Conservation (phyloP, 2,329 filamentous ascomycete species). For the Proliferodiscus dingleyae region DNA sequence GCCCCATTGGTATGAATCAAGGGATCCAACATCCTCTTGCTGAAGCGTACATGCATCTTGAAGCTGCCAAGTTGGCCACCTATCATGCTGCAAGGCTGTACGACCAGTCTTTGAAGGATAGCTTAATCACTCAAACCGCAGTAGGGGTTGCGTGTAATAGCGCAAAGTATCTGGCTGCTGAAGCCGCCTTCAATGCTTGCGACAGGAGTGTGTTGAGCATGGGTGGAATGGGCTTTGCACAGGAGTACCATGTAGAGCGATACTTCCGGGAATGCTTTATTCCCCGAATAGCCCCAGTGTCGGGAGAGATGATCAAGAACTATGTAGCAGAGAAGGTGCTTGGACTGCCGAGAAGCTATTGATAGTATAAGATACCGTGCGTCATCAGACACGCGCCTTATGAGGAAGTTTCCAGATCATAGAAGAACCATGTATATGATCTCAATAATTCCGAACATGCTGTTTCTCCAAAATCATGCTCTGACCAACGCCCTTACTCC, state of each 20-base stretch:
- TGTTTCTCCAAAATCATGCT: too few relatives aligned
- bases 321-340: conserved; percentile 66
- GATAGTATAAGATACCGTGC: conserved; percentile 1
- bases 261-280: conserved; percentile 62
- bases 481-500: too few relatives aligned
- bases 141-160: conserved; percentile 63
- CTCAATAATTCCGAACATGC: not conserved
- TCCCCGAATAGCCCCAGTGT: conserved; percentile 59
- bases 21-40: conserved; percentile 62
- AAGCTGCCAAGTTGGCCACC: conserved; percentile 59
- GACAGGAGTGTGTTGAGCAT: conserved; percentile 55
- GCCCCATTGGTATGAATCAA: conserved; percentile 63
- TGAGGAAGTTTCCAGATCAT: not conserved
- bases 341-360: conserved; percentile 65
- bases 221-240: conserved; percentile 62
- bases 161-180: conserved; percentile 66
- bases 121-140: conserved; percentile 47
- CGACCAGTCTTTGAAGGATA: conserved; percentile 48
- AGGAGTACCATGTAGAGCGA: conserved; percentile 61
- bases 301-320: conserved; percentile 71
- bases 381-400: not conserved
- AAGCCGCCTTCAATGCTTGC: conserved; percentile 58
- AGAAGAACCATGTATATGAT: not conserved
- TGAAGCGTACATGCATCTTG: conserved; percentile 59
- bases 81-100: conserved; percentile 62